Percentiles rank a stretch among this genome's conserved stretches.
Conservation (phyloP, 176 grass and related monocot genomes). For the Aegilops tauschii region DNA sequence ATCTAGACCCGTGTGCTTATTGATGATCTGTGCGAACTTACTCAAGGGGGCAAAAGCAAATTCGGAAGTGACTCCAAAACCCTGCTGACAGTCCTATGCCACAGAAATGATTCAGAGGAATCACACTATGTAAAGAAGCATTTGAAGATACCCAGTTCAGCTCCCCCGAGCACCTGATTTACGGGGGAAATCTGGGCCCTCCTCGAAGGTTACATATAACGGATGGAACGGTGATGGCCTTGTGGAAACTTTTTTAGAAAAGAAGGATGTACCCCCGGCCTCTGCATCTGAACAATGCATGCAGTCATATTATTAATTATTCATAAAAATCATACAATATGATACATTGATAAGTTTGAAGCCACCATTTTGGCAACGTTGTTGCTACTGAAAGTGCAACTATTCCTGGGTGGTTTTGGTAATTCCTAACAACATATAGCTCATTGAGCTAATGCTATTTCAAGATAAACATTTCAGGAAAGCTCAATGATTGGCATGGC, state of each 20-base stretch:
- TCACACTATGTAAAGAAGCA: slow-evolving; percentile 98
- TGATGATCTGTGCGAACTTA: slow-evolving; percentile 78
- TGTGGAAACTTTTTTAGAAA: not conserved
- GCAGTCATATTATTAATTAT: too few relatives aligned
- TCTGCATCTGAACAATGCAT: too few relatives aligned
- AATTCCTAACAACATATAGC: too few relatives aligned
- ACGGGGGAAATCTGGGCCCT: not conserved
- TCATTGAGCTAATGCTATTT: too few relatives aligned
- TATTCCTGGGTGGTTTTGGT: too few relatives aligned
- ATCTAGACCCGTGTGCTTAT: slow-evolving; percentile 75
- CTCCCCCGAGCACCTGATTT: slow-evolving; percentile 41
- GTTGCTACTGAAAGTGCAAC: too few relatives aligned
- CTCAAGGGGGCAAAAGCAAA: slow-evolving; percentile 86
- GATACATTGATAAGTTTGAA: too few relatives aligned
- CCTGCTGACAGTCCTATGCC: slow-evolving; percentile 71
- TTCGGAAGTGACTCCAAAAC: slow-evolving; percentile 74
- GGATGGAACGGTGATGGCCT: not conserved
- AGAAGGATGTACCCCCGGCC: too few relatives aligned
- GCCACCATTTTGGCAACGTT: too few relatives aligned
- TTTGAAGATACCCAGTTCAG: slow-evolving; percentile 94
- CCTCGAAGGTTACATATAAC: not conserved
- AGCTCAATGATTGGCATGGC: too few relatives aligned
- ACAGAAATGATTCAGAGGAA: slow-evolving; percentile 93
- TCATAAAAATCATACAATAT: too few relatives aligned
- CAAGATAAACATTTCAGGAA: too few relatives aligned